These are phyloP conservation scores for Hypoxylon sp. DNA, from an alignment of 2,329 filamentous ascomycete species.

Conservation along the genomic window DNA sequence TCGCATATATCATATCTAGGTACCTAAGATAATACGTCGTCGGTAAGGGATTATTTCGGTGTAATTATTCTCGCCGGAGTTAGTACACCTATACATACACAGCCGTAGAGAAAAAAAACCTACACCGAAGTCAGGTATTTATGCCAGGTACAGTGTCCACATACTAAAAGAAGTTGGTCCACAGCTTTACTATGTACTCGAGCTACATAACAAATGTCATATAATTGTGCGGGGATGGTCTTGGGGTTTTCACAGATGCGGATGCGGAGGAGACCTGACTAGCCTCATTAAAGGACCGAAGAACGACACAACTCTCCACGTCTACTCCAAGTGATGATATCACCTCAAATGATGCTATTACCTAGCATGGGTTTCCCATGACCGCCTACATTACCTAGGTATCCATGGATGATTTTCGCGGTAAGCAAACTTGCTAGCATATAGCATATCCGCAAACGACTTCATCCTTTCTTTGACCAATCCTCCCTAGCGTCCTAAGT, in stretches of 20 bases:
- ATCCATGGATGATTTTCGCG: no score
- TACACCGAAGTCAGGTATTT: neutral
- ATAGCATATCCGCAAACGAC: slow-evolving; percentile 9
- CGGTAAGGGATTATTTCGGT: neutral
- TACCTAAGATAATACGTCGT: neutral
- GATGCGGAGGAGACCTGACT: neutral
- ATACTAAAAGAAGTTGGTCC: neutral
- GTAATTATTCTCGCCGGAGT: neutral
- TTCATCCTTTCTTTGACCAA: slow-evolving; percentile 3
- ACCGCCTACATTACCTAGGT: neutral
- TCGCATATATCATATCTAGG: neutral
- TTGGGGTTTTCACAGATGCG: neutral
- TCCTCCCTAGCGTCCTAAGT: neutral
- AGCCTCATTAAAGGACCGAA: neutral
- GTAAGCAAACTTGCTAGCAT: neutral
- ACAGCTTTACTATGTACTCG: neutral
- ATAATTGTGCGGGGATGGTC: neutral
- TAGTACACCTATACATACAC: neutral
- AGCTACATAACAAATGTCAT: neutral
- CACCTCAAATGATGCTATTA: slow-evolving; percentile 1
- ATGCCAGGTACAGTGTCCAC: neutral
- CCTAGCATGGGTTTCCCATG: neutral
- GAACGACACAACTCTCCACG: neutral
- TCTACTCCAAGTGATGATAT: slow-evolving; percentile 1
- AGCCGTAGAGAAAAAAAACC: neutral